These are phyloP conservation scores for Casaregolazyma lundiana DNA, from an alignment of 1,139 yeast genomes.

Conservation along the genomic window DNA sequence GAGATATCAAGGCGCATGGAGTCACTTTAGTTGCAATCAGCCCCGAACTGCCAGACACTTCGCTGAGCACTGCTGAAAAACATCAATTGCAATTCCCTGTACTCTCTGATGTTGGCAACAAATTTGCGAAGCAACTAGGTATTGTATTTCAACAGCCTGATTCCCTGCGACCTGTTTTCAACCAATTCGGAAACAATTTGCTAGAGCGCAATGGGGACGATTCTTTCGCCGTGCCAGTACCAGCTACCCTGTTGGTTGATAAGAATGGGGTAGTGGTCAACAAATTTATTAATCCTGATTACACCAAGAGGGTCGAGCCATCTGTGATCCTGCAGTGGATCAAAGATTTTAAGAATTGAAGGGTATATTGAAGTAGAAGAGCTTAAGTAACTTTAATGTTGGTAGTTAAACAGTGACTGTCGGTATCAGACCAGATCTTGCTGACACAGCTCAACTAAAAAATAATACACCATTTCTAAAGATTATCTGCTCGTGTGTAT, in stretches of 20 bases:
- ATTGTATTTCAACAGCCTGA: slow-evolving; percentile 1
- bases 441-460: too few relatives aligned
- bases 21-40: not conserved
- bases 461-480: too few relatives aligned
- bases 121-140: not conserved
- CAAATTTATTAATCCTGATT: slow-evolving; percentile 48
- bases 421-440: too few relatives aligned
- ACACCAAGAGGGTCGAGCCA: slow-evolving; percentile 1
- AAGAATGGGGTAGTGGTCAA: slow-evolving; percentile 74
- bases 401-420: too few relatives aligned
- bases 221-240: not conserved
- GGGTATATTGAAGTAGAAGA: not conserved
- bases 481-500: too few relatives aligned
- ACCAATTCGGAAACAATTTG: not conserved
- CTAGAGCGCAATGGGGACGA: not conserved
- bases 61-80: not conserved
- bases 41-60: not conserved
- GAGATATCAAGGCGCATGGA: not conserved
- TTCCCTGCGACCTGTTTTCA: not conserved
- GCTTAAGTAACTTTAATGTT: too few relatives aligned
- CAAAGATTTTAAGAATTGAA: not conserved
- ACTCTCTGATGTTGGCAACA: slow-evolving; percentile 2
- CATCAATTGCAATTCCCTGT: not conserved
- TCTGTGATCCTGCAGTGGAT: not conserved
- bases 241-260: slow-evolving; percentile 1